Conservation (phyloP, 495 filamentous ascomycete species). For the Hypoxylon intermedium region DNA sequence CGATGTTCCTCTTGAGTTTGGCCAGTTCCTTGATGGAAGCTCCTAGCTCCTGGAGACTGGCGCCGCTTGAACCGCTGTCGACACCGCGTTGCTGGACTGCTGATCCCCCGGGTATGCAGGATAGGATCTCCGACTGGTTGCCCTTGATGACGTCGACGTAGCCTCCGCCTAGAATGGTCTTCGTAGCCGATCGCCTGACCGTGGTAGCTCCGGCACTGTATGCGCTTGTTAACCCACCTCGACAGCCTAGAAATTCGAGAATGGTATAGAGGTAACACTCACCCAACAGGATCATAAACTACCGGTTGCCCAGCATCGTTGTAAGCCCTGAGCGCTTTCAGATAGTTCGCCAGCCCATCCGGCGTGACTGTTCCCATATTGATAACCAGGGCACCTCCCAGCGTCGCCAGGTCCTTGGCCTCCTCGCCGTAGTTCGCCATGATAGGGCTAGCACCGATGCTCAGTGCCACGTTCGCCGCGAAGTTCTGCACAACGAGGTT, state of each 20-base stretch:
- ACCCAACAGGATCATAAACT: slow-evolving; percentile 89
- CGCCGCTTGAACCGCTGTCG: slow-evolving; percentile 72
- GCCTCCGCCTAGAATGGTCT: slow-evolving; percentile 72
- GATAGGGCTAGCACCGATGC: slow-evolving; percentile 87
- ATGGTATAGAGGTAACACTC: slow-evolving; percentile 8
- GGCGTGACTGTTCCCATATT: slow-evolving; percentile 93
- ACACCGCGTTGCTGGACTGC: slow-evolving; percentile 80
- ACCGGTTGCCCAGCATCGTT: slow-evolving; percentile 76
- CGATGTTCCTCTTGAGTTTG: slow-evolving; percentile 68
- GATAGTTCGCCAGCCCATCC: slow-evolving; percentile 71
- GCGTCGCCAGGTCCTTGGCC: slow-evolving; percentile 73
- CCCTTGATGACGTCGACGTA: slow-evolving; percentile 92
- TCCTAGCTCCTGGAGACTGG: slow-evolving; percentile 62
- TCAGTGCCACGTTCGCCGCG: slow-evolving; percentile 85
- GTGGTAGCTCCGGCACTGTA: slow-evolving; percentile 75
- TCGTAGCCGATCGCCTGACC: slow-evolving; percentile 73
- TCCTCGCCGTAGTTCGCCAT: slow-evolving; percentile 91
- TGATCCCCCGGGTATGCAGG: slow-evolving; percentile 68
- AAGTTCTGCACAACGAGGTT: slow-evolving; percentile 93
- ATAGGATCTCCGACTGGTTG: slow-evolving; percentile 89
- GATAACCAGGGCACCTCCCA: slow-evolving; percentile 76
- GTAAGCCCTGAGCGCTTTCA: slow-evolving; percentile 70
- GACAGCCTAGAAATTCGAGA: not conserved
- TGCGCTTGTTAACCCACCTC: not conserved
- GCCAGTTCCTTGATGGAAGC: slow-evolving; percentile 70